Percentiles rank a stretch among this genome's conserved stretches.
Conservation (phyloP, 2,329 filamentous ascomycete species). For the Graphiopsis chlorocephala region DNA sequence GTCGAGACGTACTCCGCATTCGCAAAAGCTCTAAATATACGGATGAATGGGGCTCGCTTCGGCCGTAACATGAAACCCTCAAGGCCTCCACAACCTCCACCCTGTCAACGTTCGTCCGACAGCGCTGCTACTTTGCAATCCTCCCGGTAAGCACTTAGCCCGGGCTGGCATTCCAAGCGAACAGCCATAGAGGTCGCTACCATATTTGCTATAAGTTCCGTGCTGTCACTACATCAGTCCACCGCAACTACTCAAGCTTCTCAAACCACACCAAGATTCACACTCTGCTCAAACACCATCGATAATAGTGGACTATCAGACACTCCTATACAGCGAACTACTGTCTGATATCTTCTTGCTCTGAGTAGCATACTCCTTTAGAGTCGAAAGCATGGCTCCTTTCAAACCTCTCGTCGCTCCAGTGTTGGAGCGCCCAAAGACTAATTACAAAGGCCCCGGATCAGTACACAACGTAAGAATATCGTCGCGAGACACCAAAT, state of each 20-base stretch:
- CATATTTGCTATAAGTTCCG: background rate
- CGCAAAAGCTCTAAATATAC: background rate
- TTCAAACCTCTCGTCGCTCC: conserved; percentile 8
- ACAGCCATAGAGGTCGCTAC: background rate
- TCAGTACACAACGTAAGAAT: background rate
- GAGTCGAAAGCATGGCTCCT: background rate
- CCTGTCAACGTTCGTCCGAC: background rate
- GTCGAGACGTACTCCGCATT: too few species aligned
- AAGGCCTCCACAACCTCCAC: background rate
- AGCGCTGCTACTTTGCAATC: background rate
- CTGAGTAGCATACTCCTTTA: background rate
- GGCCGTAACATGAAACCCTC: background rate
- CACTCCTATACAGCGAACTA: background rate
- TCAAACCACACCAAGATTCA: background rate
- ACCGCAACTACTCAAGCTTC: background rate
- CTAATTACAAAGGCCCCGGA: background rate
- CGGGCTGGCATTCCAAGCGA: background rate
- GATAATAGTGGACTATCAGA: background rate
- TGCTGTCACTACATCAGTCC: background rate
- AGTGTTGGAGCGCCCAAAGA: conserved; percentile 1
- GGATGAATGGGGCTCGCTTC: background rate
- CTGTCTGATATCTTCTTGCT: background rate
- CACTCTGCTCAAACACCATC: background rate
- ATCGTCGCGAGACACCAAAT: background rate
- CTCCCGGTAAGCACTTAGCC: background rate